Conservation (phyloP, 2,329 filamentous ascomycete species). For the Xylaria sp. region DNA sequence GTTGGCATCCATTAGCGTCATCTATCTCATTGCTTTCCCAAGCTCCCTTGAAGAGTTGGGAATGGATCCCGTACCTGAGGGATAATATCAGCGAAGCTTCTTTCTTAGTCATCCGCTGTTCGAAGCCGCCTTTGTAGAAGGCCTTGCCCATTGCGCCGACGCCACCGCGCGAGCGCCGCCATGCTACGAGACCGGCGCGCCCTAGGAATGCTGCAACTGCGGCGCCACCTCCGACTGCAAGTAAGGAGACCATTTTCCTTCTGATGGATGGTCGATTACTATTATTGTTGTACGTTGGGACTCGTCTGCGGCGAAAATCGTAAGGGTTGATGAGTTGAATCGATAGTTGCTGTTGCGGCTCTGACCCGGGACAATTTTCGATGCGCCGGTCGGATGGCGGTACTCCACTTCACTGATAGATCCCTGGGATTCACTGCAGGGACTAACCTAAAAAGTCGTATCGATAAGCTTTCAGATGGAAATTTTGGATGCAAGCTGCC, state of each 20-base stretch:
- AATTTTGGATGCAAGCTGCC: constrained; percentile 31
- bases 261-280: background rate
- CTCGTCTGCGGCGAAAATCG: background rate
- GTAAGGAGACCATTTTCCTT: constrained; percentile 67
- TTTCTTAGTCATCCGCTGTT: constrained; percentile 89
- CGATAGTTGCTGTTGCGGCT: background rate
- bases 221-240: constrained; percentile 60
- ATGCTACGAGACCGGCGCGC: constrained; percentile 89
- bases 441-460: constrained; percentile 7
- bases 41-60: no score
- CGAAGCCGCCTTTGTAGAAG: constrained; percentile 99
- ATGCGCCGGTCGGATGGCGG: constrained; percentile 15
- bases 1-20: constrained; percentile 24
- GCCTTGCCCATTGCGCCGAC: constrained; percentile 85
- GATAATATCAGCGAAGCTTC: constrained; percentile 93
- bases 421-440: constrained; percentile 13
- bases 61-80: constrained; percentile 71
- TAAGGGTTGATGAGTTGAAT: no score
- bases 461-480: constrained; percentile 34
- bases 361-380: constrained; percentile 24
- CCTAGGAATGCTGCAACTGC: constrained; percentile 72
- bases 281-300: background rate
- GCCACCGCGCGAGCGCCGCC: constrained; percentile 82
- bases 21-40: background rate
- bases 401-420: constrained; percentile 8